Percentiles rank a stretch among this genome's conserved stretches.
Evolutionary conservation across 169 alveolate species (phyloP).

Genomic region (Hepatocystis sp.): DNA sequence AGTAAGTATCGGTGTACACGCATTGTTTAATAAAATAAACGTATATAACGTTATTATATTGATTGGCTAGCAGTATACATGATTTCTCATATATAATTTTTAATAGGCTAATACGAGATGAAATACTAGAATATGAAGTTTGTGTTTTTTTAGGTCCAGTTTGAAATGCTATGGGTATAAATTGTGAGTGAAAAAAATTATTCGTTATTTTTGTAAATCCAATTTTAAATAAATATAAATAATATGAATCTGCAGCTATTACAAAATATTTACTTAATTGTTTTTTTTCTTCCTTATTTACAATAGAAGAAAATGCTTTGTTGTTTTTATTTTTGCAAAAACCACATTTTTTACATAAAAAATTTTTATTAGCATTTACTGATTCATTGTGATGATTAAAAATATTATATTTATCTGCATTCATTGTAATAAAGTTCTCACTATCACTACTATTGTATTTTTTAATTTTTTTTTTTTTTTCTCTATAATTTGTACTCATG

Average conservation of each 20-base stretch:
- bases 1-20: conserved; percentile 51
- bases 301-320: not conserved
- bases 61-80: conserved; percentile 61
- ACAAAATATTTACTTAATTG: conserved; percentile 35
- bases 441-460: too few relatives aligned
- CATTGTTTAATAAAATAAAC: conserved; percentile 53
- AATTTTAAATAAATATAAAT: conserved; percentile 43
- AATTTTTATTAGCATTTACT: conserved; percentile 2
- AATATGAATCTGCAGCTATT: conserved; percentile 47
- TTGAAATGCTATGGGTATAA: conserved; percentile 33
- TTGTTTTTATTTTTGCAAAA: conserved; percentile 7
- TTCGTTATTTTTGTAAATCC: conserved; percentile 38
- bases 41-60: conserved; percentile 37
- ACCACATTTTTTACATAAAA: too few relatives aligned
- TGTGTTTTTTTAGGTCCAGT: conserved; percentile 21
- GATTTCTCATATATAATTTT: conserved; percentile 73
- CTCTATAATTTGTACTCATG: conserved; percentile 3
- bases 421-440: too few relatives aligned
- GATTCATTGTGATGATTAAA: not conserved
- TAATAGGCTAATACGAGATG: conserved; percentile 71
- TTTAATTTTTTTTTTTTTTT: conserved; percentile 7
- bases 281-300: conserved; percentile 60
- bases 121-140: not conserved
- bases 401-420: too few relatives aligned
- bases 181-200: conserved; percentile 43